Evolutionary conservation across 257 asterid species (phyloP), one percentile per base, ranked within the genome.

Genomic region (Vinca minor): DNA sequence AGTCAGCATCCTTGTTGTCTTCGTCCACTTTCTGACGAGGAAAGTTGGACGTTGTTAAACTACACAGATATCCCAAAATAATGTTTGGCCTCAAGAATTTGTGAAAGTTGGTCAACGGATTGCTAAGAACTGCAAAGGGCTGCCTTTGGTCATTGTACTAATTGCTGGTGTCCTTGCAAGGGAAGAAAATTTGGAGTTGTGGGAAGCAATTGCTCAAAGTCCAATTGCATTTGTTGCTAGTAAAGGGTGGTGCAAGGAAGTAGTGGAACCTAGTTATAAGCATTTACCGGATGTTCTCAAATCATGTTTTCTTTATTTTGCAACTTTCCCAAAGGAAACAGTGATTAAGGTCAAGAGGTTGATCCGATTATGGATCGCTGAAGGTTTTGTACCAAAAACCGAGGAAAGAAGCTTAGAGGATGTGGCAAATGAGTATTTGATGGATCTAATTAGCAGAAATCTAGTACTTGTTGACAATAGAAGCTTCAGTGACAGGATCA

Each of bases 241-340:
- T 7, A 49, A 41, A 32, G 66, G n/a, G n/a, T n/a, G 62, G 10
- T 47, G 49, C 8, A 59, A 3, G 61, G 14, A 25, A 4, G 3
- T 39, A 1, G 4, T 68, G 7, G 66, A 68, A 21, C 26, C 35
- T 2, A 66, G 72, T 61, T 59, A 59, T 38, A 18, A 45, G 4
- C 42, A 68, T 46, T 45, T 68, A 26, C 72, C 66, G 14, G 50
- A 48, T 1, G 14, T 46, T 47, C 8, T 66, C 4, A 66, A 29
- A 11, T 41, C 70, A 4, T 66, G 70, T 21, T 28, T 66, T 66
- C 70, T 66, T 9, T 65, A 38, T 38, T 65, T 65, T 53, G 62
- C 39, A 28, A 23, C 41, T 34, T 52, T 65, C 21, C 50, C 36
- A 6, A 20, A 52, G 23, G 69, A 65, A 11, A 20, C 8, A 20